These are phyloP conservation scores for Suhomyces terraborum DNA, from an alignment of 1,139 yeast species.

Conservation along the genomic window DNA sequence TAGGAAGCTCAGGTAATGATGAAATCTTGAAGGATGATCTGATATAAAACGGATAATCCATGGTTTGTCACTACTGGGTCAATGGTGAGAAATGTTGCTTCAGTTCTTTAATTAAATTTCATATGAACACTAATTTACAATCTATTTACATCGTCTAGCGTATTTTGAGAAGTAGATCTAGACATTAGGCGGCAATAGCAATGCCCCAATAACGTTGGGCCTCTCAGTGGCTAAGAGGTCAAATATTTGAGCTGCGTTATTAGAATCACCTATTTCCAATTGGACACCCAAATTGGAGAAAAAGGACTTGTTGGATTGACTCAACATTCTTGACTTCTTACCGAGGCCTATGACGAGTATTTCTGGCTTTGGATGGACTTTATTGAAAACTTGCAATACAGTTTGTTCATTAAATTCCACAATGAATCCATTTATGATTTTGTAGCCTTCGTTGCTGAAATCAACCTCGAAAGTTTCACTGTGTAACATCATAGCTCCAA, in stretches of 20 bases:
- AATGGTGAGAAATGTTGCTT: conserved; percentile 2
- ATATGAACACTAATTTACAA: conserved; percentile 6
- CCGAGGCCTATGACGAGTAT: conserved; percentile 73
- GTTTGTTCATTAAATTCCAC: conserved; percentile 40
- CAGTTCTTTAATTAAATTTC: conserved; percentile 9
- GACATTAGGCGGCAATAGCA: conserved; percentile 69
- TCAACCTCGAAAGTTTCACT: conserved; percentile 66
- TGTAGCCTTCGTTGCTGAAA: conserved; percentile 39
- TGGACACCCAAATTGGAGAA: conserved; percentile 65
- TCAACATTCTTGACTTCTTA: conserved; percentile 59
- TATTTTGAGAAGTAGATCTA: conserved; percentile 21
- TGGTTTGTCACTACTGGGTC: background rate
- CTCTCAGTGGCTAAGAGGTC: conserved; percentile 81
- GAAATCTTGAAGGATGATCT: conserved; percentile 12
- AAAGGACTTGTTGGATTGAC: conserved; percentile 51
- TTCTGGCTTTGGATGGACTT: conserved; percentile 78
- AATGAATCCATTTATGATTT: conserved; percentile 45
- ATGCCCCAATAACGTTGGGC: conserved; percentile 68
- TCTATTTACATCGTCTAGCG: conserved; percentile 5
- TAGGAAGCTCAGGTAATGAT: conserved; percentile 7
- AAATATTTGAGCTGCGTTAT: conserved; percentile 67
- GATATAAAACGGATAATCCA: background rate
- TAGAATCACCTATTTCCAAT: conserved; percentile 65
- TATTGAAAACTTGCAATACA: conserved; percentile 51
- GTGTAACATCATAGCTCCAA: conserved; percentile 61